These are phyloP conservation scores for Lagenaria siceraria DNA, from an alignment of 306 rosid species.

Conservation along the genomic window DNA sequence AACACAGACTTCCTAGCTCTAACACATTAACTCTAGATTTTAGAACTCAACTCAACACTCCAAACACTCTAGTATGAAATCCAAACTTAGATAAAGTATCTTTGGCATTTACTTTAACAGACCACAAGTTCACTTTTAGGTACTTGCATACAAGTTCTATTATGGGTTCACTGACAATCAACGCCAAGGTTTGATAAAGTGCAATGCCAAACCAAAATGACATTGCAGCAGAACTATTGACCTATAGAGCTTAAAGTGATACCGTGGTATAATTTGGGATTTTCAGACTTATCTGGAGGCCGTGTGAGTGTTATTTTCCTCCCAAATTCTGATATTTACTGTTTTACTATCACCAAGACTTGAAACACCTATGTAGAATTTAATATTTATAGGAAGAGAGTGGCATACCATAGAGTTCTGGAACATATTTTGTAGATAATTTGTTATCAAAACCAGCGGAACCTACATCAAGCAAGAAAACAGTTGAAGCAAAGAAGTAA, in stretches of 20 bases:
- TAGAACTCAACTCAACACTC: no score
- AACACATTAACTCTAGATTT: no score
- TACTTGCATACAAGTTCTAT: no score
- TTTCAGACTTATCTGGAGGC: neutral
- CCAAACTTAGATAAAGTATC: neutral
- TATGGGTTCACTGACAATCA: neutral
- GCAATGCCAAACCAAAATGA: neutral
- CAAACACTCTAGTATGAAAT: no score
- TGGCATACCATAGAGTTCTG: slow-evolving; percentile 69
- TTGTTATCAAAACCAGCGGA: slow-evolving; percentile 77
- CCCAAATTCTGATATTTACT: neutral
- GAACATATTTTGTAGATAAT: slow-evolving; percentile 62
- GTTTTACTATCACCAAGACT: neutral
- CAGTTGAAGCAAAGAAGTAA: neutral
- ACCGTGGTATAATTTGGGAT: no score
- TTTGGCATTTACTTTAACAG: neutral
- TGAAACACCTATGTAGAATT: neutral
- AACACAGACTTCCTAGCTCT: no score
- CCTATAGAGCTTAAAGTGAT: neutral
- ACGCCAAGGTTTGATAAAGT: neutral
- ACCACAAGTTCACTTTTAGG: neutral
- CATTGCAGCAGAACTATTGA: neutral
- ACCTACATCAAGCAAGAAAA: slow-evolving; percentile 27
- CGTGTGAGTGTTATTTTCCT: neutral
- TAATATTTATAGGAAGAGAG: slow-evolving; percentile 2